Evolutionary conservation across 495 filamentous ascomycete genomes (phyloP).

Genomic region (Neurospora africana): DNA sequence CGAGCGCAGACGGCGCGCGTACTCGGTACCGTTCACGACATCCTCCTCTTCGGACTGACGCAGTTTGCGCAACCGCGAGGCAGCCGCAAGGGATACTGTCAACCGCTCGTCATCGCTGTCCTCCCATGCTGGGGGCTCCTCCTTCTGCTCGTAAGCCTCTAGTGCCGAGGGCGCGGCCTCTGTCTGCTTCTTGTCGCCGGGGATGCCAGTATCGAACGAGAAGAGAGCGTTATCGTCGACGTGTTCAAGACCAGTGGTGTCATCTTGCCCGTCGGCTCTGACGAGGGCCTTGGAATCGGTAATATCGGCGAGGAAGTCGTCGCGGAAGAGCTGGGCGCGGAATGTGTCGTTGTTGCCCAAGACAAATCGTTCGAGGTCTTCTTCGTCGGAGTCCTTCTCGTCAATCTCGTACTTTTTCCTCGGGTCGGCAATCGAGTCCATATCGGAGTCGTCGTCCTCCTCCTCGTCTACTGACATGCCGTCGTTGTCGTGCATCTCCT

Average conservation of each 20-base stretch:
- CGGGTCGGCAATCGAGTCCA: neutral
- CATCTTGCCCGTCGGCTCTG: conserved; percentile 11
- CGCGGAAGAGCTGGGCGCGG: conserved; percentile 52
- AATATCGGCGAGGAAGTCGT: conserved; percentile 17
- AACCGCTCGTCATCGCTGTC: conserved; percentile 93
- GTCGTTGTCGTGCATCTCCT: neutral
- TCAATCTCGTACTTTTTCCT: conserved; percentile 14
- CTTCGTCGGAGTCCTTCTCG: conserved; percentile 70
- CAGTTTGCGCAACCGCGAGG: conserved; percentile 67
- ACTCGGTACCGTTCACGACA: conserved; percentile 74
- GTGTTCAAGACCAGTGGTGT: conserved; percentile 34
- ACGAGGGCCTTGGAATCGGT: conserved; percentile 28
- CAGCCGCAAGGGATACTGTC: conserved; percentile 66
- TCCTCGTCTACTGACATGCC: conserved; percentile 25
- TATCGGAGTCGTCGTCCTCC: neutral
- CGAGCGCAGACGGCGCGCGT: conserved; percentile 62
- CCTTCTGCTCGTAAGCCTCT: conserved; percentile 21
- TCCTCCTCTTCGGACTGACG: conserved; percentile 73
- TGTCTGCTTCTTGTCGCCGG: conserved; percentile 23
- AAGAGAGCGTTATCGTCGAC: conserved; percentile 53
- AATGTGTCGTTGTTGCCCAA: conserved; percentile 81
- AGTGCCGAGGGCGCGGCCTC: conserved; percentile 28
- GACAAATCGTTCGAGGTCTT: conserved; percentile 73
- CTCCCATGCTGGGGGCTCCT: conserved; percentile 60
- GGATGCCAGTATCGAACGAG: conserved; percentile 34